Conservation (phyloP, 495 filamentous ascomycete genomes). For the Hyphodiscus hymeniophilus region DNA sequence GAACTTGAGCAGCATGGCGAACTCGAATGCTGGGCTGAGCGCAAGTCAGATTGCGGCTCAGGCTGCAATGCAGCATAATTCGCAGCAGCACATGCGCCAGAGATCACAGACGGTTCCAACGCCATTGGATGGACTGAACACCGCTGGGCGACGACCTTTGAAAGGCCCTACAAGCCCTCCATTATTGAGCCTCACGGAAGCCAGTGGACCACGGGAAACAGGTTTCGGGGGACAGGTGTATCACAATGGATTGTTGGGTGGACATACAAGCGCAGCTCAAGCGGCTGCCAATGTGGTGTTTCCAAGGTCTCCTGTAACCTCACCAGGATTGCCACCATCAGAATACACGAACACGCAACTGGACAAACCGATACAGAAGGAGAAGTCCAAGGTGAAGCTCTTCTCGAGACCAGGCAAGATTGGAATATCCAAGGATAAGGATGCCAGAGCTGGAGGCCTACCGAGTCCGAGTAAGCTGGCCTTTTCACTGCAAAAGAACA, state of each 20-base stretch:
- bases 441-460: conserved; percentile 58
- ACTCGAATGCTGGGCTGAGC: conserved; percentile 40
- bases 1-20: conserved; percentile 29
- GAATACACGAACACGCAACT: conserved; percentile 29
- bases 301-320: conserved; percentile 50
- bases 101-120: conserved; percentile 61
- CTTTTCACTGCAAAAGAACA: conserved; percentile 52
- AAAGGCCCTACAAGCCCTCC: conserved; percentile 38
- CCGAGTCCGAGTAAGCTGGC: conserved; percentile 79
- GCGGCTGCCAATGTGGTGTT: conserved; percentile 85
- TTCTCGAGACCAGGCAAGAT: conserved; percentile 87
- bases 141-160: conserved; percentile 9
- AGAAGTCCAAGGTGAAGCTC: conserved; percentile 85
- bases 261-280: conserved; percentile 59
- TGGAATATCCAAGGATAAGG: conserved; percentile 66
- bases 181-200: conserved; percentile 43
- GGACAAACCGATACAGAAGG: conserved; percentile 59
- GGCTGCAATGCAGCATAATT: conserved; percentile 71
- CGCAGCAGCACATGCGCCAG: conserved; percentile 49
- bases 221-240: conserved; percentile 46
- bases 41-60: conserved; percentile 89
- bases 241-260: conserved; percentile 62
- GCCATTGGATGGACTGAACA: conserved; percentile 25
- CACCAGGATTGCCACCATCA: conserved; percentile 35
- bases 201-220: conserved; percentile 44